phyloP scores from a whole-genome alignment of 257 asterid species.

The Haberlea rhodopensis region DNA sequence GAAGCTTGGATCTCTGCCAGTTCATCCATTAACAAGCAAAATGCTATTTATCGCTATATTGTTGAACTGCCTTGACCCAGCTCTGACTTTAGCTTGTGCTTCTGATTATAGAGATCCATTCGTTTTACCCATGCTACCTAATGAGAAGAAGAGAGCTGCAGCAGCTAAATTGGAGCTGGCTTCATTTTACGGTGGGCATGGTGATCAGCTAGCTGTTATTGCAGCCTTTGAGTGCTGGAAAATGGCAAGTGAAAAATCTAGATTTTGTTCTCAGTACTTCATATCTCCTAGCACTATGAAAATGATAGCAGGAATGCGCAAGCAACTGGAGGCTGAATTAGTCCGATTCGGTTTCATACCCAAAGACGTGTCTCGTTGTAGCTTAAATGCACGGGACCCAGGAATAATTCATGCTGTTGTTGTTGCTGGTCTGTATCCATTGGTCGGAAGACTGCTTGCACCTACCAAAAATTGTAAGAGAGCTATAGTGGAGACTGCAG shows the following conservation, averaged over 20 bases:
- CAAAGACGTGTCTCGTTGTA: conserved; percentile 47
- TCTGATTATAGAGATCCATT: conserved; percentile 77
- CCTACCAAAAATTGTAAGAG: conserved; percentile 39
- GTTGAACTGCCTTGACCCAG: conserved; percentile 86
- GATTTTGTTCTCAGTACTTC: conserved; percentile 67
- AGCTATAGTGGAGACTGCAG: conserved; percentile 54
- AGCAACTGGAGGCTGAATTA: conserved; percentile 62
- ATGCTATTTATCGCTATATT: conserved; percentile 79
- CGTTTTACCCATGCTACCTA: conserved; percentile 63
- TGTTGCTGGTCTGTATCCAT: conserved; percentile 80
- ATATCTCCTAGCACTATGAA: conserved; percentile 61
- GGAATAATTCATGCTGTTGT: conserved; percentile 80
- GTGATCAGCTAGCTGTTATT: conserved; percentile 84
- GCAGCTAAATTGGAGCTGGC: conserved; percentile 73
- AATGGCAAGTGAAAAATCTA: conserved; percentile 49
- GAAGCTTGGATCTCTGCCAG: conserved; percentile 83
- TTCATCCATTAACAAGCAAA: conserved; percentile 91
- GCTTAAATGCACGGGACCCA: conserved; percentile 67
- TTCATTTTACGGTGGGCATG: conserved; percentile 66
- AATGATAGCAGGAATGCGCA: conserved; percentile 71
- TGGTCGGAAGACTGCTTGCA: conserved; percentile 69
- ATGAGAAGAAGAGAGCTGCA: conserved; percentile 60
- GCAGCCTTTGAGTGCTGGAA: conserved; percentile 93
- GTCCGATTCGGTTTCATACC: conserved; percentile 57
- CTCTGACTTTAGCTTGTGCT: conserved; percentile 89